phyloP scores from a whole-genome alignment of 2,329 filamentous ascomycete species.

The Alternaria sp. region DNA sequence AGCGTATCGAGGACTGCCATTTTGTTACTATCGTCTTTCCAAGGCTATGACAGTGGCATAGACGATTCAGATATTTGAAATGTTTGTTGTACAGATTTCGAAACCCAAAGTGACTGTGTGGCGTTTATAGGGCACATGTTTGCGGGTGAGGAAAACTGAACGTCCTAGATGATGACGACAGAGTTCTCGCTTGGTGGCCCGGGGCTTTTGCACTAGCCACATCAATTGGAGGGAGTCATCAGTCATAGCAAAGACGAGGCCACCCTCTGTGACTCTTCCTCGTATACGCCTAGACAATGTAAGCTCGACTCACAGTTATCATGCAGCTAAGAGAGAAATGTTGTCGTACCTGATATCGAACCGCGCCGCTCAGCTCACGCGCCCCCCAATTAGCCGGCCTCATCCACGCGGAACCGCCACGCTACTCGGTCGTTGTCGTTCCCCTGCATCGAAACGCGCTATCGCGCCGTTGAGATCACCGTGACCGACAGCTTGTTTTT shows the following conservation, averaged over 20 bases:
- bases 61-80: background rate
- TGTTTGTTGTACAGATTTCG: background rate
- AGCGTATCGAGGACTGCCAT: conserved; percentile 38
- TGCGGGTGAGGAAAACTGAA: conserved; percentile 13
- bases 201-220: conserved; percentile 16
- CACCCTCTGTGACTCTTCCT: conserved; percentile 2
- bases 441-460: conserved; percentile 14
- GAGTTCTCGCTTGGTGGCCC: conserved; percentile 14
- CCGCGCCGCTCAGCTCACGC: background rate
- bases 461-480: conserved; percentile 1
- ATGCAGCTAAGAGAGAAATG: background rate
- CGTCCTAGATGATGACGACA: conserved; percentile 34
- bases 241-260: background rate
- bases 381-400: background rate
- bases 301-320: background rate
- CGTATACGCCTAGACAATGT: background rate
- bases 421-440: conserved; percentile 1
- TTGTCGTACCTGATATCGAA: background rate
- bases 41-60: background rate
- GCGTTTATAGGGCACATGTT: conserved; percentile 12
- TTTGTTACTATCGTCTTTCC: background rate
- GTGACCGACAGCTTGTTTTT: background rate
- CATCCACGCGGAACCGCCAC: background rate
- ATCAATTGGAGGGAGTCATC: background rate
- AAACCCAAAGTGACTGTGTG: background rate